Base-by-base conservation (phyloP, 176 grass and related monocot genomes). In the Echinochloa phyllopogon region DNA sequence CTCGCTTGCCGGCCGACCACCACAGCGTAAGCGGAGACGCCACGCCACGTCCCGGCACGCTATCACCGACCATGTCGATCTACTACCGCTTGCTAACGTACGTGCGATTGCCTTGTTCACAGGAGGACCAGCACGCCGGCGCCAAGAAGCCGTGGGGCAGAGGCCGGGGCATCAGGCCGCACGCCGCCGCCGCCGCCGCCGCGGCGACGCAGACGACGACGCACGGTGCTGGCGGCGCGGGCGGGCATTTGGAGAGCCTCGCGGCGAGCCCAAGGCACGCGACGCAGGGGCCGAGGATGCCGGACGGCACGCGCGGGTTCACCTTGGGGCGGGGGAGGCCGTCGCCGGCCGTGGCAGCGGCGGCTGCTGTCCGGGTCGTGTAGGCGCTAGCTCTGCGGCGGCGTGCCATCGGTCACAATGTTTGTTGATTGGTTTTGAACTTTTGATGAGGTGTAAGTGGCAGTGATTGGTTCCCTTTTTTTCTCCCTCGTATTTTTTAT, bases 241-340 rank as follows among this genome's bases (percentile, higher is more conserved):
- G 13, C 0, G 56, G 36, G 44, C 65, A 79, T 40, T 3, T 56
- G 11, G 81, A 63, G 4, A 36, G 43, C 43, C 65, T 63, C 21
- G 61, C 59, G 15, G 68, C 70, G 74, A 85, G 75, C 88, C 27
- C 60, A 39, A 2, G 64, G 27, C 66, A 85, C 41, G 75, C 63
- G 24, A 21, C 59, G 37, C 90, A 82, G 5, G 86, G 79, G 0
- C 92, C 92, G 3, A 86, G 88, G 67, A 94, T 91, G 88, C 92
- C 92, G 9, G 92, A 91, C 60, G 92, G 88, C 20, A 91, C 92
- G 6, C 83, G 88, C 13, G 92, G 92, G 10, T 94, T 94, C 84
- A 68, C 86, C 40, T 83, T 90, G 88, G 92, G 92, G 0, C 75
- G 92, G 0, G 92, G 92, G 29, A 94, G 74, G 74, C 75, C 73